A percentile compares a stretch with the other conserved stretches of the same genome.
phyloP scores from a whole-genome alignment of 2,329 filamentous ascomycete genomes.

The Periconia digitata region DNA sequence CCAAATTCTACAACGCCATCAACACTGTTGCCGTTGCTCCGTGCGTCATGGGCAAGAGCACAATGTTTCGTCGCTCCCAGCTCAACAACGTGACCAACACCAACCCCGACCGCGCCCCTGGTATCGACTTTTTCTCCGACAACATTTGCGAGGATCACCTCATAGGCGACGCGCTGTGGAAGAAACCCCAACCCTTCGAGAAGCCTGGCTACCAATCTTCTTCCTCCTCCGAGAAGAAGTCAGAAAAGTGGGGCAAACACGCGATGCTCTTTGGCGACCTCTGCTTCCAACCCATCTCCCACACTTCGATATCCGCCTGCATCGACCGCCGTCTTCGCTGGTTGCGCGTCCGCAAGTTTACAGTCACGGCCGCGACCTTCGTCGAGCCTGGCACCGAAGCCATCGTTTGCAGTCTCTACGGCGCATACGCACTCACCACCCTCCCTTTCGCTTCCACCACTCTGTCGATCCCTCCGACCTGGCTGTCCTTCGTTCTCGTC shows the following conservation, averaged over 20 bases:
- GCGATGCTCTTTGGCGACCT: conserved; percentile 82
- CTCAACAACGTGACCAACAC: conserved; percentile 70
- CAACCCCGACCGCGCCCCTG: conserved; percentile 57
- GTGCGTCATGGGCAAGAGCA: conserved; percentile 94
- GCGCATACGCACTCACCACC: conserved; percentile 76
- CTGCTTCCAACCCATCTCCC: conserved; percentile 84
- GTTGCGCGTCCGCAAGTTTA: conserved; percentile 93
- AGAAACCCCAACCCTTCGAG: conserved; percentile 49
- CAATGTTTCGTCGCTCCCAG: conserved; percentile 95
- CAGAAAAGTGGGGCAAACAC: conserved; percentile 68
- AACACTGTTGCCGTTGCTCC: conserved; percentile 89
- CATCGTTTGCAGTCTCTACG: conserved; percentile 78
- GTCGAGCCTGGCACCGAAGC: conserved; percentile 93
- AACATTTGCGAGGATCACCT: conserved; percentile 98
- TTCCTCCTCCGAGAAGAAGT: conserved; percentile 24
- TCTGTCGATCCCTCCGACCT: conserved; percentile 64
- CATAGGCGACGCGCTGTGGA: conserved; percentile 91
- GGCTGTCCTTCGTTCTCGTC: conserved; percentile 63
- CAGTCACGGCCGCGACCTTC: conserved; percentile 82
- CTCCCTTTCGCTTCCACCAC: conserved; percentile 63
- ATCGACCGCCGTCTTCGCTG: conserved; percentile 81
- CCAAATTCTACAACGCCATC: conserved; percentile 97
- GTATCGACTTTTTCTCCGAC: conserved; percentile 89
- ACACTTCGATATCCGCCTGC: conserved; percentile 75
- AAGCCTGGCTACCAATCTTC: conserved; percentile 23